Evolutionary conservation across 495 filamentous ascomycete species (phyloP).

Genomic region (Neurospora terricola): DNA sequence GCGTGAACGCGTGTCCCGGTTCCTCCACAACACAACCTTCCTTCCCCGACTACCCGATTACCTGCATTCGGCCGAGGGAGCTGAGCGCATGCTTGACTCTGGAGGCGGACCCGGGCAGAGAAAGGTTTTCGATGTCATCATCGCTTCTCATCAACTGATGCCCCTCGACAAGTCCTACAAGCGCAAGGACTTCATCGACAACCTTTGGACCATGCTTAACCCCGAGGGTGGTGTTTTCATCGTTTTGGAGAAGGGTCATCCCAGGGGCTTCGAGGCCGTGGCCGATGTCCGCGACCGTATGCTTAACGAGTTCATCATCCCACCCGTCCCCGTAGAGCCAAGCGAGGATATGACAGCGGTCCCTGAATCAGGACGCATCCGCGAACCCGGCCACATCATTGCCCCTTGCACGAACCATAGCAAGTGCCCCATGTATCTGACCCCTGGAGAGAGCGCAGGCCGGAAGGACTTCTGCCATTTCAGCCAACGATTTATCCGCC

Average conservation of each 20-base stretch:
- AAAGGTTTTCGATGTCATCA: slow-evolving; percentile 81
- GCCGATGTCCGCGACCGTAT: slow-evolving; percentile 71
- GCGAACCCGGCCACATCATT: slow-evolving; percentile 79
- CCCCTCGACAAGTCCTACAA: slow-evolving; percentile 58
- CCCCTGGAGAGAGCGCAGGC: slow-evolving; percentile 53
- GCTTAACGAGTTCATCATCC: slow-evolving; percentile 63
- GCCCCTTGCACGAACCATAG: slow-evolving; percentile 91
- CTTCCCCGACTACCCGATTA: slow-evolving; percentile 90
- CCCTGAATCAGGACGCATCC: slow-evolving; percentile 14
- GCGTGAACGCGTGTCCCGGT: slow-evolving; percentile 60
- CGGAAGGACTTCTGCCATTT: slow-evolving; percentile 91
- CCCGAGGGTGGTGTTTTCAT: slow-evolving; percentile 81
- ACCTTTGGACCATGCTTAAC: slow-evolving; percentile 78
- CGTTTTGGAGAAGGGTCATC: slow-evolving; percentile 82
- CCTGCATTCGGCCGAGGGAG: slow-evolving; percentile 43
- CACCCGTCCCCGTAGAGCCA: slow-evolving; percentile 41
- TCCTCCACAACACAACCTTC: slow-evolving; percentile 85
- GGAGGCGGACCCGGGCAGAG: slow-evolving; percentile 37
- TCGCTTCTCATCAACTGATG: slow-evolving; percentile 77
- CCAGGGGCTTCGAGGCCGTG: slow-evolving; percentile 85
- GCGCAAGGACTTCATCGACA: slow-evolving; percentile 68
- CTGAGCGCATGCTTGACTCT: slow-evolving; percentile 32
- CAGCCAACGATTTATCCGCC: slow-evolving; percentile 76
- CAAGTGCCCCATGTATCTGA: slow-evolving; percentile 78
- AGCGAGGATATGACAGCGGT: slow-evolving; percentile 20